Base-by-base conservation (phyloP, 2,329 filamentous ascomycete species). In the Cyclaneusma minus region DNA sequence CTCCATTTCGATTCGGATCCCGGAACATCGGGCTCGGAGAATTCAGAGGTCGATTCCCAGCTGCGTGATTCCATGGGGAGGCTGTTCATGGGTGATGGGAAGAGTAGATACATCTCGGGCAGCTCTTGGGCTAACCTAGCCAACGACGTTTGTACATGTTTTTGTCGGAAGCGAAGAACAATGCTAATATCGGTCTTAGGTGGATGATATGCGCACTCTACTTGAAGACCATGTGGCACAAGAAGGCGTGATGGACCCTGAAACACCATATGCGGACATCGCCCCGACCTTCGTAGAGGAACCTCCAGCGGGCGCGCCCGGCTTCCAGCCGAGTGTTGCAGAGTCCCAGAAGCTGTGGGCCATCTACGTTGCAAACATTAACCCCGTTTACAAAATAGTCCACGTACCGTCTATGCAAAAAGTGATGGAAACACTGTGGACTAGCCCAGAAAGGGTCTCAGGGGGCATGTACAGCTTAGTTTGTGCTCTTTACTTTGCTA, bases 401-500 rank as follows among this genome's bases (percentile, higher is more conserved):
- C 21, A 36, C 15, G 24, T 20, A 4, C 31, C 34, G 3, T 28
- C 29, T 7, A 9, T 30, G 4, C 34, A 36, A 19, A 22, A 14
- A 24, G 11, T 25, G 9, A 5, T 22, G 21, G 21, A 23, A 15
- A 10, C 23, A 25, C 18, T 16, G 9, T 7, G 21, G 16, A 2
- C 19, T 31, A 14, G 29, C 28, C 10, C 5, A 32, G 10, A 23
- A 4, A 8, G 12, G 10, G 12, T 25, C 8, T 24, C 14, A 6
- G 13, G 14, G 18, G 27, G 16, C n/a, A 10, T n/a, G 2, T 7
- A 18, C 15, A 13, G 14, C 16, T 17, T 24, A 10, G 19, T 36
- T 23, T 34, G 30, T 11, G 29, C 28, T 10, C 29, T 36, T 12
- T 34, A 30, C 24, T 19, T 18, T 6, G 13, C 29, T 3, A 29